Base-by-base conservation (phyloP, 768 basidiomycete species). In the Russula earlei region DNA sequence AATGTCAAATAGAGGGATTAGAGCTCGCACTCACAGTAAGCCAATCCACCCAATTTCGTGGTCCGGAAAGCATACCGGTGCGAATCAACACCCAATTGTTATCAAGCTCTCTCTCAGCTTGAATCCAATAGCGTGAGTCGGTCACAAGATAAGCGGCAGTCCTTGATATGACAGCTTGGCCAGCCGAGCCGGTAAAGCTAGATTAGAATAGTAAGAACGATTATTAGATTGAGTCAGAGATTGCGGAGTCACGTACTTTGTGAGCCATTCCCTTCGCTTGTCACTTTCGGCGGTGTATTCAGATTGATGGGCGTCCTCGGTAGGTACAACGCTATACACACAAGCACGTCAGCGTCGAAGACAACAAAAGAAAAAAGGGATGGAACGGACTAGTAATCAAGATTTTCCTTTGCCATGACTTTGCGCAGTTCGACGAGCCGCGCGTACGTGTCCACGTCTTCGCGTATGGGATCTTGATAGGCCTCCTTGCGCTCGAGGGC, bases 121-220 rank as follows among this genome's bases (percentile, higher is more conserved):
- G 90, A 1, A 82, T 62, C 86, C 87, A 92, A 65, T 92, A 92
- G 14, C 88, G 79, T 10, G 90, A 84, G 67, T 92, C 89, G 19
- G 82, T 82, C 60, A 91, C 72, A 42, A 91, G 73, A 63, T 88
- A 90, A 8, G 90, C 90, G 8, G 76, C 70, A 6, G 74, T 75
- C 65, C 73, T 73, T 4, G 86, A 83, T 27, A 91, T 69, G 43
- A 92, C 77, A 11, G 85, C 89, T 56, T 81, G 74, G 15, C 89
- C 90, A 22, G 82, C 80, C 33, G 81, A 79, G 33, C 84, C 84
- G 19, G 78, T 72, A 61, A 85, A 85, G 36, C 82, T 83, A 52
- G 53, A 34, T n/a, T 11, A 17, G 15, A 44, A 36, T 17, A 34
- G 43, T 58, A 20, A 46, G 47, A 8, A 53, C 5, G 27, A 43